A percentile compares a stretch with the other conserved stretches of the same genome.
These are phyloP conservation scores for Cucurbita moschata DNA, from an alignment of 306 rosid genomes.

Conservation along the genomic window DNA sequence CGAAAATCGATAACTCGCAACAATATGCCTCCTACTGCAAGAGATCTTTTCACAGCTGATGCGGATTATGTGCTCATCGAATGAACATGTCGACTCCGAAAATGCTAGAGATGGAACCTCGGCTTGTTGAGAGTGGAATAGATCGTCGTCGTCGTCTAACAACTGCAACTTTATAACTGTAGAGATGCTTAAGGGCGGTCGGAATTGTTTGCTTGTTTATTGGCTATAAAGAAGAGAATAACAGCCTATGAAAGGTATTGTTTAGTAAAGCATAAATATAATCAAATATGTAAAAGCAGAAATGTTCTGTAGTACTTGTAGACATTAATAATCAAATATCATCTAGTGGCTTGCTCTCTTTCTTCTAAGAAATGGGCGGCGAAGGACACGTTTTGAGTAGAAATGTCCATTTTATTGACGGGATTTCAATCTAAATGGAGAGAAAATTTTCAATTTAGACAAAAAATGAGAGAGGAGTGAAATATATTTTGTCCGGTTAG, in stretches of 20 bases:
- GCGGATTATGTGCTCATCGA: conserved; percentile 30
- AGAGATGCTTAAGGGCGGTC: not conserved
- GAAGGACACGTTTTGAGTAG: no score
- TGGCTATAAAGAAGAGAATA: not conserved
- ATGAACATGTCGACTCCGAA: not conserved
- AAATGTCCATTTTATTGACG: no score
- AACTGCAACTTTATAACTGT: not conserved
- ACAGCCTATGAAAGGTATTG: not conserved
- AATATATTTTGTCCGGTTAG: no score
- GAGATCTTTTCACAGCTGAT: conserved; percentile 25
- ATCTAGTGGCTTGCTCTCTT: not conserved
- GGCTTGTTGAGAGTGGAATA: not conserved
- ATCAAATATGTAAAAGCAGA: not conserved
- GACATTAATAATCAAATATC: not conserved
- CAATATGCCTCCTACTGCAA: conserved; percentile 66
- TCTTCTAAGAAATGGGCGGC: no score
- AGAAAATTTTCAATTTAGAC: no score
- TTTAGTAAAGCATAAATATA: not conserved
- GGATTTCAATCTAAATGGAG: no score
- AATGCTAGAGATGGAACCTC: not conserved
- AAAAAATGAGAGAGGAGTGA: no score
- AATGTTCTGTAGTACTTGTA: not conserved
- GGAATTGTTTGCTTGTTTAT: not conserved
- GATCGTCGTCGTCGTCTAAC: not conserved
- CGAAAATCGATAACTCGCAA: conserved; percentile 33